Evolutionary conservation across 345 rosid species (phyloP), one percentile per base, ranked within the genome.

Genomic region (Pugionium cornutum): DNA sequence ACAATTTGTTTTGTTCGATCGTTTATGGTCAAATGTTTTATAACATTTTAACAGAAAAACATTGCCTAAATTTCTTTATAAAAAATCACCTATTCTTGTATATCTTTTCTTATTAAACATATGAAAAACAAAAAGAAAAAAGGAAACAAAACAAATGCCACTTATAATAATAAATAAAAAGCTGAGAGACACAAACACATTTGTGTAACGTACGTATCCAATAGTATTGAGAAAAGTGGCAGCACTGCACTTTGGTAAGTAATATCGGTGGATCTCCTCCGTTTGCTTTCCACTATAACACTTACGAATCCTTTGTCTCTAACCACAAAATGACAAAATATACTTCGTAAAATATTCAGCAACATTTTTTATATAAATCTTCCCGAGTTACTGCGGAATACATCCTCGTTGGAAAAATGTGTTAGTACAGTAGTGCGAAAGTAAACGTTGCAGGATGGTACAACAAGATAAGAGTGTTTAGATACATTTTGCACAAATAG

Each of bases 221-320:
- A 53, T 66, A 37, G 57, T 53, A 73, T 52, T 58, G 58, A 44
- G 62, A 53, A 59, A 66, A 44, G 67, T 59, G 67, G 63, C 63
- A 53, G 8, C 72, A 59, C 66, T 54, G 41, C 77, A 73, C 72
- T 73, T 59, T 36, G 67, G 70, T 57, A 72, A 72, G 71, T 64
- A 71, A 72, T 42, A 5, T 42, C 51, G 76, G 76, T 72, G 71
- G 71, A 65, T 72, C 48, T 58, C 69, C 4, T 46, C 3, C 65
- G 66, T 50, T 65, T 65, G 62, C 60, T 72, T 65, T 72, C 66
- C 71, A 58, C 66, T 72, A 9, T 25, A 29, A 43, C 54, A 58
- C 40, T 51, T 48, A 58, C 50, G 54, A 50, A 41, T 35, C 25
- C 66, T 29, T 55, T 45, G 18, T 34, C 53, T 65, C 34, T 51